Conservation (phyloP, 176 grass and related monocot species). For the Thinopyrum elongatum region DNA sequence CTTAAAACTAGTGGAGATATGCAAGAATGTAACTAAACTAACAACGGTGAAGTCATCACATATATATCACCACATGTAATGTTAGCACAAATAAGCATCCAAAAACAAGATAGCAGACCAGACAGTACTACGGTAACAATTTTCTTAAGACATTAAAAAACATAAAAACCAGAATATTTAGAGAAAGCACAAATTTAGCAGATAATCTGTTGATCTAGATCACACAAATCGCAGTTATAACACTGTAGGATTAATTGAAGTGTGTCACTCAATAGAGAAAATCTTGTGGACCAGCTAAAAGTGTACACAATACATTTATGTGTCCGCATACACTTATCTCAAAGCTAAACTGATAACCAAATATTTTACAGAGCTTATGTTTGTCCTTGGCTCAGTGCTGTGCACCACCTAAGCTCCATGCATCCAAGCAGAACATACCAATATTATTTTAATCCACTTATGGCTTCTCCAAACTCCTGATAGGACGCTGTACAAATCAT, state of each 20-base stretch:
- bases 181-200: constrained; percentile 29
- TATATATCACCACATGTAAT: constrained; percentile 15
- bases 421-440: not conserved
- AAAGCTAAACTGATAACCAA: constrained; percentile 14
- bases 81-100: constrained; percentile 7
- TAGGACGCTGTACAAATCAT: constrained; percentile 16
- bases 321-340: constrained; percentile 8
- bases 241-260: not conserved
- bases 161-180: constrained; percentile 11
- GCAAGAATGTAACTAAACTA: constrained; percentile 23
- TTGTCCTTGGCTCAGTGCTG: not conserved
- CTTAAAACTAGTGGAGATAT: constrained; percentile 23
- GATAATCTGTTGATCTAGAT: constrained; percentile 18
- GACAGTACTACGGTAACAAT: not conserved
- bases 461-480: not conserved
- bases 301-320: constrained; percentile 7
- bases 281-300: not conserved
- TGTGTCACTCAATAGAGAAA: not conserved
- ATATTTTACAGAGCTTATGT: constrained; percentile 2
- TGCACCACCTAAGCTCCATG: constrained; percentile 9
- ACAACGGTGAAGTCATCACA: not conserved
- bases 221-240: constrained; percentile 13
- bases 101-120: constrained; percentile 27
- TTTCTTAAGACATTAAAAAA: not conserved
- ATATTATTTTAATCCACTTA: not conserved